Base-by-base conservation (phyloP, 2,329 filamentous ascomycete genomes). In the Nigrospora osmanthi region DNA sequence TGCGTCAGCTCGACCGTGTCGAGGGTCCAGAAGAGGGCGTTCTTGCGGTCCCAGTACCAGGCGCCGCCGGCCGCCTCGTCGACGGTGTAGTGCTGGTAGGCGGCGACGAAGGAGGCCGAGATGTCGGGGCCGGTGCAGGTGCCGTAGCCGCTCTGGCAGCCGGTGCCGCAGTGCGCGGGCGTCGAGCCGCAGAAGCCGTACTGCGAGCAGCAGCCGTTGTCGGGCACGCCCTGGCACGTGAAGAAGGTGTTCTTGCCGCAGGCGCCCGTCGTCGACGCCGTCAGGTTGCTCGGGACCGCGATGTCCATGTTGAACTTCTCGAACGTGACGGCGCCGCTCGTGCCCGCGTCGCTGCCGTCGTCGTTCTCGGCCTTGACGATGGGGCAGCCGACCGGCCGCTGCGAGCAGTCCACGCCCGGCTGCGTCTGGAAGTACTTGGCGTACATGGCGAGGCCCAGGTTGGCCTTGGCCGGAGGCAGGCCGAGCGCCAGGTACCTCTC, bases 11-110 rank as follows among this genome's bases (percentile, higher is more conserved):
- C 68, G 0, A 74, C 69, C 0, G 80, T 85, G 48, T 89, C 86
- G 69, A 81, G 89, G 0, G 82, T 82, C 85, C 85, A 89, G 74
- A 85, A 89, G 30, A 83, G 58, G 44, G 73, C 64, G 51, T 78
- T 69, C 5, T 65, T 50, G 1, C 58, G 47, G 55, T 89, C 85
- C 71, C 77, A 85, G 62, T 78, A 88, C 58, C 83, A 87, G 58
- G 81, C 75, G 0, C 83, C 85, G 16, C 83, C 85, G 2, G 66
- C 62, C 2, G 64, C 52, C 2, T 71, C 60, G 50, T 89, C 85
- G 30, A 78, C 80, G 39, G 58, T 57, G 1, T 80, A 81, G 11
- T 73, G 50, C 0, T 62, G 53, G 41, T 69, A 57, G 0, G 85
- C 83, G 13, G 67, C 70, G 14, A 66, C 60, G 57, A 85, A 88